Evolutionary conservation across 2,329 filamentous ascomycete genomes (phyloP), one percentile per base, ranked within the genome.

Genomic region (Trichoderma koningiopsis): DNA sequence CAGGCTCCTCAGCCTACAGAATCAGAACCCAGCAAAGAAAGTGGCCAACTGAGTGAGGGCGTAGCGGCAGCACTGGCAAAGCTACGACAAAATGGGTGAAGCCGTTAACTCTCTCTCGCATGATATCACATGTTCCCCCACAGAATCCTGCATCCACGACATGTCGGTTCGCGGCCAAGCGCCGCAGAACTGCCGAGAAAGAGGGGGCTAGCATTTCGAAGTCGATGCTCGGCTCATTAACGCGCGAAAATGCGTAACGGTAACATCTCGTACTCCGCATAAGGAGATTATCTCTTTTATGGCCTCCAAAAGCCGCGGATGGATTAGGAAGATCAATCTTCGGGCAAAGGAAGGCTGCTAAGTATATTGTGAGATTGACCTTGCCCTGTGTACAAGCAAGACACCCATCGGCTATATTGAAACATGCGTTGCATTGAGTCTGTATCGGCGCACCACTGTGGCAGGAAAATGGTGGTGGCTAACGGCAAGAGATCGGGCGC

Each of bases 41-140:
- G 72, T 56, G 74, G 86, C 5, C 78, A 83, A 37, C 78, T 91
- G 5, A 84, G 83, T 70, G 87, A 83, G 57, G 88, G 89, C 2
- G 79, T 91, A 58, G 87, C 88, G 57, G 87, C 86, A 37, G 89
- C 89, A 19, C 75, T 91, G 70, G 88, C 88, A 8, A 88, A 81
- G 72, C 77, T 91, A 29, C 81, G 88, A 68, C 81, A 88, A 67
- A 73, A 72, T 16, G 55, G 55, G 3, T 67, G 64, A 67, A 52
- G 40, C 16, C 29, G 40, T 16, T 56, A 5, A 52, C 19, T 37
- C 31, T 49, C 31, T 27, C 24, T 47, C 40, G 29, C 55, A 59
- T 67, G 10, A 14, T 59, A 24, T 59, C 64, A 58, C 64, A 58
- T 66, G 22, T 29, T 66, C 53, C 59, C 29, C 37, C 37, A 52